Conservation (phyloP, 768 basidiomycete genomes). For the Tubosaeta sp. region DNA sequence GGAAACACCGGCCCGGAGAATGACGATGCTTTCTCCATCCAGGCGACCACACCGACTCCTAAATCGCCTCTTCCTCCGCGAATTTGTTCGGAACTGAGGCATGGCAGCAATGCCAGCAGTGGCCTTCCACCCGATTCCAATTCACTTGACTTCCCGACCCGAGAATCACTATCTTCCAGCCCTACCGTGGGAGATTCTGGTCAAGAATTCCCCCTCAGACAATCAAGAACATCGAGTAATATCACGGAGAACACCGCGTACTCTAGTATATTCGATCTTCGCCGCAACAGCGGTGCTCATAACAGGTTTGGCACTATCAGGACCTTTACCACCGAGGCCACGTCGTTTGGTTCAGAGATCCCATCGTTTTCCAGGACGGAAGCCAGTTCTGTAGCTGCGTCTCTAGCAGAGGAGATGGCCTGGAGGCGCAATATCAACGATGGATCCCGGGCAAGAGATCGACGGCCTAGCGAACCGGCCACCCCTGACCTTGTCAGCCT, state of each 20-base stretch:
- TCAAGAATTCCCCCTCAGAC: conserved; percentile 41
- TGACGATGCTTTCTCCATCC: conserved; percentile 38
- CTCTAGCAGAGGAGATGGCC: conserved; percentile 38
- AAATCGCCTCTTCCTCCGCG: conserved; percentile 56
- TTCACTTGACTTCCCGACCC: conserved; percentile 31
- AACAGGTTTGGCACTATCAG: conserved; percentile 76
- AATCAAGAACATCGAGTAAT: conserved; percentile 60
- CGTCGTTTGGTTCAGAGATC: conserved; percentile 54
- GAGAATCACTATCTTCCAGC: conserved; percentile 34
- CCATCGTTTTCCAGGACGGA: conserved; percentile 66
- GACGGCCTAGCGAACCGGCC: conserved; percentile 60
- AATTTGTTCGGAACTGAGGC: conserved; percentile 28
- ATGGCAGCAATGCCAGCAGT: conserved; percentile 6
- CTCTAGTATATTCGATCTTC: conserved; percentile 61
- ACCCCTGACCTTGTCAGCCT: conserved; percentile 62
- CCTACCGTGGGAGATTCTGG: conserved; percentile 31
- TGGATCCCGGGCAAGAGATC: conserved; percentile 42
- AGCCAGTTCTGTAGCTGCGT: conserved; percentile 53
- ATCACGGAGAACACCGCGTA: conserved; percentile 52
- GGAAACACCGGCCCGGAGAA: conserved; percentile 26
- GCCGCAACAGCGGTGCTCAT: conserved; percentile 38
- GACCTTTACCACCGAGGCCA: conserved; percentile 79
- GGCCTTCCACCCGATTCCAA: conserved; percentile 14
- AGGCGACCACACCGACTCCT: conserved; percentile 34
- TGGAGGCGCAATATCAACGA: conserved; percentile 33